Evolutionary conservation across 352 stramenopile genomes (phyloP), one percentile per base, ranked within the genome.

Genomic region (Blastocystis sp.): DNA sequence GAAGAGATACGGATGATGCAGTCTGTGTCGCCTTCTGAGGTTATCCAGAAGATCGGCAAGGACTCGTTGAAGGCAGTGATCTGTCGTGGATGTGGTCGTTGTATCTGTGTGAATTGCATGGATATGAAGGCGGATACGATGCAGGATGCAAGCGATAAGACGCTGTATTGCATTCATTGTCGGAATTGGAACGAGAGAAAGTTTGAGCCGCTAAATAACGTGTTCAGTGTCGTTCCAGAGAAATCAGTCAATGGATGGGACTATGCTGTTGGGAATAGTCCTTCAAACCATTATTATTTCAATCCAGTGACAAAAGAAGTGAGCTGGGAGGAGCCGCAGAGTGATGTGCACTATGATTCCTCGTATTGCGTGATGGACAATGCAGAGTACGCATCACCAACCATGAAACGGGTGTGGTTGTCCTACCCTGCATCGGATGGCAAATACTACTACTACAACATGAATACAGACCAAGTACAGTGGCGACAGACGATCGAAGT

Each of bases 61-160:
- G 70, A 54, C 7, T 29, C 45, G 4, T 43, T 80, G 54, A 50
- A 80, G 45, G 43, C 45, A 9, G 50, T 80, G 11, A 47, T 80
- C 9, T 80, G 70, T 64, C 70, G 70, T 43, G 70, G 70, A n/a
- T 80, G 70, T 41, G 70, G 70, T 3, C 39, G 70, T n/a, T 29
- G 45, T 23, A 80, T 80, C 45, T 80, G 70, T 43, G 23, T 37
- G 20, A 80, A 80, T 9, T 80, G 70, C 55, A 80, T 80, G 43
- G 43, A 64, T 41, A 80, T 80, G 70, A 13, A 61, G n/a, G 34
- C 70, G 13, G 34, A 62, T 62, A 23, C 34, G 4, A 34, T 50
- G 9, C 9, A 50, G 4, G 37, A 63, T 34, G 70, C 70, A 34
- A 53, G n/a, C 3, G 70, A 80, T 29, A 80, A 80, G 54, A 80